Conservation (phyloP, 805 yeast genomes). For the Cyberlindnera xishuangbannaensis region DNA sequence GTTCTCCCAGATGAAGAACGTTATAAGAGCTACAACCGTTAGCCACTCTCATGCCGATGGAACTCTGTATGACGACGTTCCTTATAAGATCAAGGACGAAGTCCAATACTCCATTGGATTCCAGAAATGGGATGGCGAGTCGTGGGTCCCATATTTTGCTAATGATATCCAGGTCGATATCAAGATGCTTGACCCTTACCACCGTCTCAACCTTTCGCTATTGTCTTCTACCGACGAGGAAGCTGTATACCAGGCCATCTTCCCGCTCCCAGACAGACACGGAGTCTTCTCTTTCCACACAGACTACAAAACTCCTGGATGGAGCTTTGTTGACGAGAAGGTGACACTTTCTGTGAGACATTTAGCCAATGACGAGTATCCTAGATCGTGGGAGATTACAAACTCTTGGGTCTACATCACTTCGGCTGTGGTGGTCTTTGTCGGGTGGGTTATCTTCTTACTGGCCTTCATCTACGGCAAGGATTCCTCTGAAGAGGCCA, state of each 20-base stretch:
- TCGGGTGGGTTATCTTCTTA: slow-evolving; percentile 77
- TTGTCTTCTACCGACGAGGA: slow-evolving; percentile 30
- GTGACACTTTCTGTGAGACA: slow-evolving; percentile 83
- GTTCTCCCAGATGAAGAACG: slow-evolving; percentile 67
- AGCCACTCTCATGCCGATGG: slow-evolving; percentile 47
- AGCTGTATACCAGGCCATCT: slow-evolving; percentile 43
- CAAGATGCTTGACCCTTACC: slow-evolving; percentile 92
- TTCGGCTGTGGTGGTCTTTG: slow-evolving; percentile 60
- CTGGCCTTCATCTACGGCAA: slow-evolving; percentile 41
- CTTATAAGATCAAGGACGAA: slow-evolving; percentile 73
- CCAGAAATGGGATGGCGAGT: slow-evolving; percentile 42
- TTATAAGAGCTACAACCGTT: slow-evolving; percentile 50
- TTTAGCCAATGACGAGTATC: slow-evolving; percentile 91
- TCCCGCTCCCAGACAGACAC: slow-evolving; percentile 88
- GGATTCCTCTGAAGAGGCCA: slow-evolving; percentile 14
- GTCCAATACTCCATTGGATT: slow-evolving; percentile 47
- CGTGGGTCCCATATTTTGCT: slow-evolving; percentile 66
- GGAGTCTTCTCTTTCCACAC: slow-evolving; percentile 88
- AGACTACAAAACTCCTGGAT: slow-evolving; percentile 74
- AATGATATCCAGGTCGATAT: slow-evolving; percentile 76
- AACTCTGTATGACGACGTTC: slow-evolving; percentile 34
- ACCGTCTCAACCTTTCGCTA: slow-evolving; percentile 60
- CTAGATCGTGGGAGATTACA: slow-evolving; percentile 87
- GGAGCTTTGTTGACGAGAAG: slow-evolving; percentile 57
- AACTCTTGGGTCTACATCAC: slow-evolving; percentile 90